Base-by-base conservation (phyloP, 495 filamentous ascomycete genomes). In the Oidiodendron maius region DNA sequence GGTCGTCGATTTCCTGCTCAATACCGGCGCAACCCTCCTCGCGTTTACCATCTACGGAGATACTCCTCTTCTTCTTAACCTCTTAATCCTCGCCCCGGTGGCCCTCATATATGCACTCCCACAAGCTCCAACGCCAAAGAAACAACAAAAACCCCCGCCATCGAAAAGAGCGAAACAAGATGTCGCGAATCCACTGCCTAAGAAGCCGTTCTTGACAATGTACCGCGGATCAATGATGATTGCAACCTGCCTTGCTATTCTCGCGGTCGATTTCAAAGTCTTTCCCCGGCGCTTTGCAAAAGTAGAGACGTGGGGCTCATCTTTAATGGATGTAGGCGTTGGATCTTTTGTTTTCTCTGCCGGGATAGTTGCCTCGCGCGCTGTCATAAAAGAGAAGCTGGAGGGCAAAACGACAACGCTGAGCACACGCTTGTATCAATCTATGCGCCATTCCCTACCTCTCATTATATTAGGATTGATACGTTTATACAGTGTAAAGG, bases 221-320 rank as follows among this genome's bases (percentile, higher is more conserved):
- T 97, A 97, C 57, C 81, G 93, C 28, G 89, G 86, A 1, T 75
- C 77, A 23, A 95, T 99, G 90, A 79, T 99, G 72, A 74, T 95
- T n/a, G 71, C 89, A 25, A 99, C 94, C 17, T 95, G 89, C 58
- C 64, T 90, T 21, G 87, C 89, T 40, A 97, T 99, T 53, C 77
- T 99, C n/a, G 93, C 94, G 9, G 93, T 99, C 17, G 93, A 99
- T 66, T 99, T 99, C 60, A 78, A 72, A 16, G 68, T 94, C 42
- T 99, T 99, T 53, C 93, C 93, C 1, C 81, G 93, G 2, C 84
- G 93, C 4, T 96, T 96, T 60, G 93, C 89, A 16, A 99, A 99
- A 69, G 93, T 90, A 0, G 93, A 99, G 67, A 96, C 84, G 30
- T 99, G 93, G 90, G 93, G 93, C 17, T 96, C 93, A 17, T 96